A percentile compares a stretch with the other conserved stretches of the same genome.
These are phyloP conservation scores for Pigoraptor vietnamica DNA, from an alignment of 78 protist species.

Conservation along the genomic window DNA sequence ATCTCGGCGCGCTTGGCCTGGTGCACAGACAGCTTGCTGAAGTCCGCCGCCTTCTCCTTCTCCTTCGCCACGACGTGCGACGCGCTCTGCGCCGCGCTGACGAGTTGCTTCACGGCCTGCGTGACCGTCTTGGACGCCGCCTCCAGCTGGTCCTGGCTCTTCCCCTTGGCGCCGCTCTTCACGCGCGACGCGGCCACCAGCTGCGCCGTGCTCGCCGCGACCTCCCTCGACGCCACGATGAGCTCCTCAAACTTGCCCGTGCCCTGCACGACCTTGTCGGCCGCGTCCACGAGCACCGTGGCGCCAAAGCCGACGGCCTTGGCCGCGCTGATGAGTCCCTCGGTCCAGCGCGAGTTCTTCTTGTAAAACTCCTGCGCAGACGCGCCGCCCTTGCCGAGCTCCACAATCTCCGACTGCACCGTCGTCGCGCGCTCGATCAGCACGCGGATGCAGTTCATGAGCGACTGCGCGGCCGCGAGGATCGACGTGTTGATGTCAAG, in stretches of 20 bases:
- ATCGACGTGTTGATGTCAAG: neutral
- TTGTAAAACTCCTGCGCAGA: slow-evolving; percentile 7
- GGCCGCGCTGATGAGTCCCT: slow-evolving; percentile 37
- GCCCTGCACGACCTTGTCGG: slow-evolving; percentile 13
- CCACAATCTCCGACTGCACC: slow-evolving; percentile 22
- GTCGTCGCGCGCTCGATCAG: neutral
- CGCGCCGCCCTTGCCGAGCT: slow-evolving; percentile 10
- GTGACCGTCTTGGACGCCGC: neutral
- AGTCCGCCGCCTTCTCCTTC: neutral
- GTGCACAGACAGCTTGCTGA: neutral
- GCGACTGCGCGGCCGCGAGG: neutral
- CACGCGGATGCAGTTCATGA: neutral
- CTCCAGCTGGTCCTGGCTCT: neutral
- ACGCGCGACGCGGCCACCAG: slow-evolving; percentile 23
- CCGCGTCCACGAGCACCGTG: slow-evolving; percentile 9
- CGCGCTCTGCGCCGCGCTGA: slow-evolving; percentile 6
- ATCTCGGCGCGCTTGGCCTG: slow-evolving; percentile 18
- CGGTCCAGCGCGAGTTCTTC: slow-evolving; percentile 37
- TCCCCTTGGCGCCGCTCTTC: neutral
- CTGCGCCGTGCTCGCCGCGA: slow-evolving; percentile 28
- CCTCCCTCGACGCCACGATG: slow-evolving; percentile 26
- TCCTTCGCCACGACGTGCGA: neutral
- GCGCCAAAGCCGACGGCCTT: slow-evolving; percentile 10
- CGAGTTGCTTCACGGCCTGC: neutral
- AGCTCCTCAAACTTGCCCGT: slow-evolving; percentile 12